These are phyloP conservation scores for Boletus sp. DNA, from an alignment of 768 basidiomycete species.

Conservation along the genomic window DNA sequence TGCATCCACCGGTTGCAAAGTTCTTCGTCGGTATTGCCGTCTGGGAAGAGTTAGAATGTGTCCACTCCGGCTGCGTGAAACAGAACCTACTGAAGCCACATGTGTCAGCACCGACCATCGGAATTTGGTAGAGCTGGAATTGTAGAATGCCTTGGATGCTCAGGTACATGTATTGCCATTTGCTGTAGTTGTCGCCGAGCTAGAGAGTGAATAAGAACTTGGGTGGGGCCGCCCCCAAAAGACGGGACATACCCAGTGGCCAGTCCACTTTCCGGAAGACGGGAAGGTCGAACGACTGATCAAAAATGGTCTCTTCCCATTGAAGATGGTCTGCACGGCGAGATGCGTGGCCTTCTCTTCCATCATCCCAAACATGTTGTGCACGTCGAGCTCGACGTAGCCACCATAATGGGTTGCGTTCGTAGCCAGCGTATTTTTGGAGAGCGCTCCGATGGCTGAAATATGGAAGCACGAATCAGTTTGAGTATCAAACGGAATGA, in stretches of 20 bases:
- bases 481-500: background rate
- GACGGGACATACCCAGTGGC: conserved; percentile 54
- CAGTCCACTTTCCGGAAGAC: conserved; percentile 65
- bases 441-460: conserved; percentile 51
- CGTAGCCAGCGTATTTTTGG: conserved; percentile 55
- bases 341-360: conserved; percentile 64
- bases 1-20: conserved; percentile 86
- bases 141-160: conserved; percentile 75
- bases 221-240: background rate
- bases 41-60: conserved; percentile 9
- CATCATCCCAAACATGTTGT: conserved; percentile 72
- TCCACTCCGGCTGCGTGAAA: background rate
- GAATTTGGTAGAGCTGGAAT: conserved; percentile 82
- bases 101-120: conserved; percentile 80
- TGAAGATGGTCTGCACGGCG: conserved; percentile 50
- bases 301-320: conserved; percentile 65
- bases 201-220: conserved; percentile 18
- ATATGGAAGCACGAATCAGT: background rate
- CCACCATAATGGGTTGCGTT: conserved; percentile 70
- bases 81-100: conserved; percentile 30
- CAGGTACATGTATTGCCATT: conserved; percentile 68
- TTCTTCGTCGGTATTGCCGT: conserved; percentile 72
- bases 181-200: conserved; percentile 76
- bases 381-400: conserved; percentile 59
- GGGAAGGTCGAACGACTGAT: conserved; percentile 70